Percentiles rank a stretch among this genome's conserved stretches.
Conservation (phyloP, 371 early-diverging fungal species). For the Basidiobolus heterosporus region DNA sequence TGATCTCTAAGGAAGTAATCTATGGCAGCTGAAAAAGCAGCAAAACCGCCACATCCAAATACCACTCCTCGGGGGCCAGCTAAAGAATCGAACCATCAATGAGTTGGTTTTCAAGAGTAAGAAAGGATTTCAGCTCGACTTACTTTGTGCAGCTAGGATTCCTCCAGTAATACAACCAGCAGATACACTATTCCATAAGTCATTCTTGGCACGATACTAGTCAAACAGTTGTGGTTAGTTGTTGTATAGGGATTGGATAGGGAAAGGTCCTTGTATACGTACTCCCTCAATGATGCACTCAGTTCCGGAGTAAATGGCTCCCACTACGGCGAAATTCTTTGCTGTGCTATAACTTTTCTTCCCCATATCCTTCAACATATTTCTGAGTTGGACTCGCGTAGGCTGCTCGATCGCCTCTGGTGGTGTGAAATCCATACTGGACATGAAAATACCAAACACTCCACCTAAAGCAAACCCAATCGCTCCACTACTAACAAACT, state of each 20-base stretch:
- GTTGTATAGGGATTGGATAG: not conserved
- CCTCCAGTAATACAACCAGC: slow-evolving; percentile 93
- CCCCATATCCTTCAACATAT: slow-evolving; percentile 79
- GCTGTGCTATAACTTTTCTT: slow-evolving; percentile 57
- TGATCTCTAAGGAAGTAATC: slow-evolving; percentile 33
- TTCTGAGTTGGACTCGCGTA: slow-evolving; percentile 59
- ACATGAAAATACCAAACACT: slow-evolving; percentile 85
- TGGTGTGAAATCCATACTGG: slow-evolving; percentile 61
- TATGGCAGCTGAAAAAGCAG: slow-evolving; percentile 86
- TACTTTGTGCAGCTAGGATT: slow-evolving; percentile 54
- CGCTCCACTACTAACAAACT: not conserved
- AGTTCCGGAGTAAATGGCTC: slow-evolving; percentile 74
- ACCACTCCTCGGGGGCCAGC: slow-evolving; percentile 63
- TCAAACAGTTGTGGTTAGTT: not conserved
- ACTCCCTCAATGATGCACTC: slow-evolving; percentile 90
- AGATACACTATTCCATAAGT: slow-evolving; percentile 69
- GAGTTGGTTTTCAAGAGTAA: not conserved
- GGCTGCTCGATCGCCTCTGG: slow-evolving; percentile 41
- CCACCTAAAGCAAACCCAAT: slow-evolving; percentile 80
- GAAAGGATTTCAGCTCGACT: not conserved
- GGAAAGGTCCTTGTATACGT: slow-evolving; percentile 8
- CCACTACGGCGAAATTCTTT: slow-evolving; percentile 88
- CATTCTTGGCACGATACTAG: slow-evolving; percentile 86
- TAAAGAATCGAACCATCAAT: slow-evolving; percentile 5
- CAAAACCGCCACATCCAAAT: slow-evolving; percentile 84